Evolutionary conservation across 805 yeast species (phyloP).

Genomic region (Ogataea pilisensis): DNA sequence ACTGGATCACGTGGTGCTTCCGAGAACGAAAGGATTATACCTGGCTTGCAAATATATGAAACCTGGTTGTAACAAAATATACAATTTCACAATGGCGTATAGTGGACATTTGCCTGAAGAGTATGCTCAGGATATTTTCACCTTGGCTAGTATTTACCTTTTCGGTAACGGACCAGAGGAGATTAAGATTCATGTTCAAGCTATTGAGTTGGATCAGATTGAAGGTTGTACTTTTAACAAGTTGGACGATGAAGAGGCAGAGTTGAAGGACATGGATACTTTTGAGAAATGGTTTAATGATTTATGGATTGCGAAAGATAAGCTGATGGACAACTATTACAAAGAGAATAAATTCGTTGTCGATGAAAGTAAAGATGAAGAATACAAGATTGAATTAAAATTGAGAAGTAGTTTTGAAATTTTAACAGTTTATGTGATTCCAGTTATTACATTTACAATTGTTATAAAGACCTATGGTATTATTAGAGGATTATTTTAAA

Average conservation of each 20-base stretch:
- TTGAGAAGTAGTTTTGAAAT: conserved; percentile 23
- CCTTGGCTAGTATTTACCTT: conserved; percentile 59
- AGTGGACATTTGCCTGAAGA: conserved; percentile 59
- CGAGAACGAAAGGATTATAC: conserved; percentile 77
- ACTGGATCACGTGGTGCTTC: conserved; percentile 68
- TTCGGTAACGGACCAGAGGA: conserved; percentile 67
- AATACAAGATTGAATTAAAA: conserved; percentile 17
- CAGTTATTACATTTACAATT: conserved; percentile 8
- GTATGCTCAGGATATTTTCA: conserved; percentile 75
- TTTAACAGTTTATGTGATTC: conserved; percentile 26
- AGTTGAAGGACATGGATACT: conserved; percentile 31
- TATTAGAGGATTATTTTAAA: background rate
- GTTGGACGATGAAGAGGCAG: conserved; percentile 42
- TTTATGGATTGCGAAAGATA: conserved; percentile 78
- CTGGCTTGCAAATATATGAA: conserved; percentile 55
- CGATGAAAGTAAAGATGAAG: conserved; percentile 16
- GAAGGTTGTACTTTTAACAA: conserved; percentile 36
- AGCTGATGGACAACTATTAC: conserved; percentile 58
- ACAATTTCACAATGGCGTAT: conserved; percentile 83
- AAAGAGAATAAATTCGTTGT: conserved; percentile 47
- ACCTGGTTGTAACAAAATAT: conserved; percentile 51
- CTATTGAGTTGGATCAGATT: conserved; percentile 37
- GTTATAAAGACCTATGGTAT: background rate
- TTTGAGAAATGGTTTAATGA: conserved; percentile 75
- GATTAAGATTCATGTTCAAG: conserved; percentile 63